phyloP scores from a whole-genome alignment of 2,329 filamentous ascomycete genomes.

The Fusarium begoniae region DNA sequence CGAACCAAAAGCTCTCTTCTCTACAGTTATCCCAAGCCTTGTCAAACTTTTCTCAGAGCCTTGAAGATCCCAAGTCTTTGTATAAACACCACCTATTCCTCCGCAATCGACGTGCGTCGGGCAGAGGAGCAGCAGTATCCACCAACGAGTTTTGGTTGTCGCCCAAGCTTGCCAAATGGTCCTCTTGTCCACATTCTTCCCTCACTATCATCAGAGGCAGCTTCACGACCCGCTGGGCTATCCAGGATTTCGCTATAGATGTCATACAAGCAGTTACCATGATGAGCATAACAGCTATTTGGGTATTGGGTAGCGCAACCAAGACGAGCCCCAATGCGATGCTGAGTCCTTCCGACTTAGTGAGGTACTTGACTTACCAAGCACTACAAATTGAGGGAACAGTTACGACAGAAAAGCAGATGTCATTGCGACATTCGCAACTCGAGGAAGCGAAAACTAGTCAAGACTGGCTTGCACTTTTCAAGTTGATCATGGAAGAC shows the following conservation, averaged over 20 bases:
- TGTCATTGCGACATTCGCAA: background rate
- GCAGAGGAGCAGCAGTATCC: rapidly evolving
- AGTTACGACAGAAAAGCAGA: background rate
- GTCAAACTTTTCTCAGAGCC: background rate
- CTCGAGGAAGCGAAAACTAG: background rate
- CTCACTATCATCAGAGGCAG: background rate
- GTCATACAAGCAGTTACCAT: background rate
- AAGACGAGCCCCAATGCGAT: background rate
- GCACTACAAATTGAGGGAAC: background rate
- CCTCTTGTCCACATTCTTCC: background rate
- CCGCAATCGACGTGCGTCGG: background rate
- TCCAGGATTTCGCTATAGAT: constrained; percentile 2
- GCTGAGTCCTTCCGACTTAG: background rate
- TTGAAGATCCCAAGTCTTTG: background rate
- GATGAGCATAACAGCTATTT: background rate
- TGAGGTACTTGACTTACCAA: constrained; percentile 16
- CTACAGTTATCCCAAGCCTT: background rate
- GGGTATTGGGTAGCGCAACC: background rate
- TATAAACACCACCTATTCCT: background rate
- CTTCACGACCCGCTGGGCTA: background rate
- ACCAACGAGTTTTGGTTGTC: constrained; percentile 25
- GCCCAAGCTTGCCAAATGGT: background rate
- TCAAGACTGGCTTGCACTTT: background rate
- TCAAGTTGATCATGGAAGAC: background rate
- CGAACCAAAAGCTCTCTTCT: constrained; percentile 3